phyloP scores from a whole-genome alignment of 805 yeast species.

The Saccharomyces eubayanus region DNA sequence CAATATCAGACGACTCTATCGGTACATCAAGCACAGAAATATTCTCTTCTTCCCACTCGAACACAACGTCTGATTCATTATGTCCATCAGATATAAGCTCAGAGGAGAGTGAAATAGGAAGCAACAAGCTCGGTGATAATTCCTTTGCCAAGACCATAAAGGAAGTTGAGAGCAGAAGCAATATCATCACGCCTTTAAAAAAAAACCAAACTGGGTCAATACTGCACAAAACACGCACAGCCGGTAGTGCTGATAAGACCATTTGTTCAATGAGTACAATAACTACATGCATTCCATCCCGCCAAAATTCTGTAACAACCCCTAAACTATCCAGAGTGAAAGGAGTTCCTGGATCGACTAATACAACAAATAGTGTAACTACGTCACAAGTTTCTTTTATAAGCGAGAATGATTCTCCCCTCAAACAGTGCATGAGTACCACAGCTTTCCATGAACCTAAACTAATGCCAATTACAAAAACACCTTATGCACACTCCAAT shows the following conservation, averaged over 20 bases:
- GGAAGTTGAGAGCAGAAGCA: background rate
- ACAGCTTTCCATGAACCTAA: background rate
- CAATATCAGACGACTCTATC: slow-evolving; percentile 25
- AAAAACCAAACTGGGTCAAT: background rate
- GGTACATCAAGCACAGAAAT: slow-evolving; percentile 21
- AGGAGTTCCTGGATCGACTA: background rate
- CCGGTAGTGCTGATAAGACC: background rate
- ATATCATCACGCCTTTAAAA: slow-evolving; percentile 1
- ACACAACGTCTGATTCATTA: slow-evolving; percentile 14
- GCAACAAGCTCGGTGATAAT: background rate
- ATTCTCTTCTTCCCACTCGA: slow-evolving; percentile 20
- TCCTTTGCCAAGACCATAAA: background rate
- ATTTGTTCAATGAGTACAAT: background rate
- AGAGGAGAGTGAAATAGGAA: background rate
- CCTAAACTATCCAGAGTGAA: background rate
- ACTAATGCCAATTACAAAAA: background rate
- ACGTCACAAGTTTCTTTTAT: background rate
- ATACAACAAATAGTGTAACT: background rate
- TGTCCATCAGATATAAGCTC: background rate
- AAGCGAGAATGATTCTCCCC: background rate
- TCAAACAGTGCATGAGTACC: background rate
- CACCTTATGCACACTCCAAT: slow-evolving; percentile 11
- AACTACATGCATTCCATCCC: background rate
- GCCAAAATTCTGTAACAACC: background rate
- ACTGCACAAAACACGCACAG: background rate